These are phyloP conservation scores for Paratrypanosoma confusum DNA, from an alignment of 208 protist genomes.

Conservation along the genomic window DNA sequence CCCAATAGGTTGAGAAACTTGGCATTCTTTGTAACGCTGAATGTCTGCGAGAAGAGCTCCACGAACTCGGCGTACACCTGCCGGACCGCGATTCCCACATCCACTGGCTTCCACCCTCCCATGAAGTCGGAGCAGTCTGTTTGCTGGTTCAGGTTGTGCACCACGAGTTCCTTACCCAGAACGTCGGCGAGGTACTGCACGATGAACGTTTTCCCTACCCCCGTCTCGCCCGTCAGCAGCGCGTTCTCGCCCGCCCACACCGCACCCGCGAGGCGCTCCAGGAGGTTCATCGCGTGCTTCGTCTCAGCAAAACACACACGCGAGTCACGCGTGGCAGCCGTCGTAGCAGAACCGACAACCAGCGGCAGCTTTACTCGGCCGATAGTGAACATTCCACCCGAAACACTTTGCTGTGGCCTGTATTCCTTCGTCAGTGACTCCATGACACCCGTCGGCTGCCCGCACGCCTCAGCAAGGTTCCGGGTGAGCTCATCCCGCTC, in stretches of 20 bases:
- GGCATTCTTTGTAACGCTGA: conserved; percentile 78
- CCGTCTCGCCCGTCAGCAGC: conserved; percentile 98
- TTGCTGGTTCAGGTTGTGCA: conserved; percentile 99
- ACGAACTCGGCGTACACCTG: conserved; percentile 82
- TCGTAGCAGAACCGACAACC: conserved; percentile 12
- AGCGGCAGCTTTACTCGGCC: conserved; percentile 47
- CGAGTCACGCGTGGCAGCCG: conserved; percentile 27
- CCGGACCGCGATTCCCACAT: conserved; percentile 72
- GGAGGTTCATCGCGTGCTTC: conserved; percentile 80
- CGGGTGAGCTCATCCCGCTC: conserved; percentile 24
- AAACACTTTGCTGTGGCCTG: conserved; percentile 43
- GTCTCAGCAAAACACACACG: conserved; percentile 93
- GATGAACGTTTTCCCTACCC: conserved; percentile 92
- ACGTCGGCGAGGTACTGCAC: conserved; percentile 87
- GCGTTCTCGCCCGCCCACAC: conserved; percentile 92
- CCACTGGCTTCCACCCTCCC: conserved; percentile 98
- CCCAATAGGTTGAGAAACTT: conserved; percentile 63
- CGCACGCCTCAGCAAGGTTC: conserved; percentile 39
- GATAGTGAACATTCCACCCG: conserved; percentile 35
- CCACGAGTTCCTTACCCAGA: conserved; percentile 87
- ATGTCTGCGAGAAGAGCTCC: conserved; percentile 90
- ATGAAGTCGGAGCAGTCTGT: conserved; percentile 98
- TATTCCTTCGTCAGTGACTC: conserved; percentile 52
- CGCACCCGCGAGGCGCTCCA: conserved; percentile 91
- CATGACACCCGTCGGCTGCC: conserved; percentile 45